Evolutionary conservation across 2,329 filamentous ascomycete species (phyloP).

Genomic region (Cladosporium sp.): DNA sequence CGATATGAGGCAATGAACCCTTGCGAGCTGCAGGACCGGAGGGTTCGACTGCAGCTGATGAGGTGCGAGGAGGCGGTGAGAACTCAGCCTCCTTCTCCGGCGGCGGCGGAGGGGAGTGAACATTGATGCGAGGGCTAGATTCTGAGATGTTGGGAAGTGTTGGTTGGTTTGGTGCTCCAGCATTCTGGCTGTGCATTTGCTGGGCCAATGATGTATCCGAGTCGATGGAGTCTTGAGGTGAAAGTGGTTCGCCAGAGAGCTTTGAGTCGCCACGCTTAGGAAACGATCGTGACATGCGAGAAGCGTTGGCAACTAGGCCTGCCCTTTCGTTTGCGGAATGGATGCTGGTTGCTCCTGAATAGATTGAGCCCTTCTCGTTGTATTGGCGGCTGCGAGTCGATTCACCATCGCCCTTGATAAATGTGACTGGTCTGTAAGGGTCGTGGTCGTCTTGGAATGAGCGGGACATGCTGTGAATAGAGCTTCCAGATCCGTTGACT

Average conservation of each 20-base stretch:
- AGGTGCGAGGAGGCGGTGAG: constrained; percentile 16
- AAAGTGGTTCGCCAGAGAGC: constrained; percentile 17
- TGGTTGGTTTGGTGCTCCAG: constrained; percentile 4
- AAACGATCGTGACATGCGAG: constrained; percentile 53
- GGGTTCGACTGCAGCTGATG: constrained; percentile 5
- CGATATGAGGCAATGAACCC: constrained; percentile 3
- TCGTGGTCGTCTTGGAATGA: constrained; percentile 73
- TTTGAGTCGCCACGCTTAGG: constrained; percentile 38
- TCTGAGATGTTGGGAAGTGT: constrained; percentile 15
- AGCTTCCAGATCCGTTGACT: constrained; percentile 75
- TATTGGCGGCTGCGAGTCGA: constrained; percentile 20
- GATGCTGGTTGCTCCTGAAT: constrained; percentile 45
- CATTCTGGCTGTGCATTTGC: constrained; percentile 20
- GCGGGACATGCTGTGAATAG: constrained; percentile 77
- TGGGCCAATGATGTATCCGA: constrained; percentile 15
- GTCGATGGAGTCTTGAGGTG: constrained; percentile 14
- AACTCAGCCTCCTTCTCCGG: constrained; percentile 17
- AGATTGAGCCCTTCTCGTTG: constrained; percentile 46
- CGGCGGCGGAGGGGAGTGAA: constrained; percentile 21
- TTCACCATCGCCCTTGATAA: constrained; percentile 47
- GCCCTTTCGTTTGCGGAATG: constrained; percentile 39
- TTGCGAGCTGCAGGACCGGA: constrained; percentile 8
- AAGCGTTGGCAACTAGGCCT: constrained; percentile 53
- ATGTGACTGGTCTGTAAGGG: constrained; percentile 69
- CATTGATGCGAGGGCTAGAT: constrained; percentile 14